phyloP scores from a whole-genome alignment of 2,329 filamentous ascomycete species.

The Colletotrichum sp. region DNA sequence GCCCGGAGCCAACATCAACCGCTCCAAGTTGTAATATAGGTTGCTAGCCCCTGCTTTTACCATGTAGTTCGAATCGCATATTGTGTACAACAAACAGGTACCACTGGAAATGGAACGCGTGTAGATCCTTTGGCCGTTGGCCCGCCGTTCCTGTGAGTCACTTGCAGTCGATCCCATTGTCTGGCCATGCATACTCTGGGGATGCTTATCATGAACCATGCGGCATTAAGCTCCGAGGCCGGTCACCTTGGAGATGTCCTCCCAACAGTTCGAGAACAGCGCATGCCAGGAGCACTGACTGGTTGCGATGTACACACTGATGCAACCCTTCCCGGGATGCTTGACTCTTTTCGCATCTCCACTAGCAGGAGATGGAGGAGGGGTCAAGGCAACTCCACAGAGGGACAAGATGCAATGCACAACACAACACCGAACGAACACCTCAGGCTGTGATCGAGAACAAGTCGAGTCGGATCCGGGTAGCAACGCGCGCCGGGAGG shows the following conservation, averaged over 20 bases:
- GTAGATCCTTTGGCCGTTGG: not conserved
- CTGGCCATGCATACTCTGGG: not conserved
- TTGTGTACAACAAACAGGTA: not conserved
- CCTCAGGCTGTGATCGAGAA: not conserved
- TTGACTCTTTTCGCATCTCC: not conserved
- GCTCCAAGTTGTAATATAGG: slow-evolving; percentile 47
- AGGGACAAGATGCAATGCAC: not conserved
- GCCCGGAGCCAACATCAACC: slow-evolving; percentile 57
- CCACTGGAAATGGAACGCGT: not conserved
- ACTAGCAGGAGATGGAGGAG: not conserved
- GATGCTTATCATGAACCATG: not conserved
- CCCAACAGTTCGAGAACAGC: not conserved
- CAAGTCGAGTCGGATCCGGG: not conserved
- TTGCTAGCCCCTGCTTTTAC: not conserved
- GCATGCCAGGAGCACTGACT: slow-evolving; percentile 8
- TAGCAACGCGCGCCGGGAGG: slow-evolving; percentile 31
- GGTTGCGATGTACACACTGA: not conserved
- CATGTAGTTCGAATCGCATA: not conserved
- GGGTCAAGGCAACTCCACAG: slow-evolving; percentile 6
- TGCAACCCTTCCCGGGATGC: not conserved
- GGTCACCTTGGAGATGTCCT: slow-evolving; percentile 19
- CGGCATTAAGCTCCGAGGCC: not conserved
- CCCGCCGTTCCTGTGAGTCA: slow-evolving; percentile 19
- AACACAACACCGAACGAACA: not conserved
- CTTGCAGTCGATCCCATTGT: not conserved